These are phyloP conservation scores for Protomyces inundatus DNA, from an alignment of 1,139 yeast genomes.

Conservation along the genomic window DNA sequence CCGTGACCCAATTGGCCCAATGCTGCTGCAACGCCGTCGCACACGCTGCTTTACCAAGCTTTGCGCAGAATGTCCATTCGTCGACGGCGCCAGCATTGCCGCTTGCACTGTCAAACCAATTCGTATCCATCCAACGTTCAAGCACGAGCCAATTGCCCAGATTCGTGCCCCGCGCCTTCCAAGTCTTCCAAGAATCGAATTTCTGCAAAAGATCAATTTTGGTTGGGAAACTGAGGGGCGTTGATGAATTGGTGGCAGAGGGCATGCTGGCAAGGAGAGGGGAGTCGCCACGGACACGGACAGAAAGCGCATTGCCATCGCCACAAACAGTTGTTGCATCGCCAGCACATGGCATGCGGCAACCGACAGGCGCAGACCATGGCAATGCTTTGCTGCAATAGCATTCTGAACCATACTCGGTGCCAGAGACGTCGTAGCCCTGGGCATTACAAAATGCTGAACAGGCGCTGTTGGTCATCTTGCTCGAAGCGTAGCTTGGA, in stretches of 20 bases:
- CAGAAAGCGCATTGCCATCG: conserved; percentile 13
- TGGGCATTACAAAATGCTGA: conserved; percentile 16
- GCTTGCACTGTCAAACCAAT: conserved; percentile 18
- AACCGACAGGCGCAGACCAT: conserved; percentile 9
- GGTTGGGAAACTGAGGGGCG: not conserved
- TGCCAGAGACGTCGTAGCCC: conserved; percentile 14
- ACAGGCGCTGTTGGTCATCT: conserved; percentile 20
- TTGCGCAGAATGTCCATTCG: conserved; percentile 66
- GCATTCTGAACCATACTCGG: conserved; percentile 22
- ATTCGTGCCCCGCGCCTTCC: conserved; percentile 58
- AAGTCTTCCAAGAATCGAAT: conserved; percentile 12
- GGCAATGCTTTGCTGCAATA: conserved; percentile 9
- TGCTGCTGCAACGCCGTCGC: conserved; percentile 52
- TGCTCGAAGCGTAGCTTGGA: conserved; percentile 1
- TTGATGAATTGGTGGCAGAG: not conserved
- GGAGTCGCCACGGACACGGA: not conserved
- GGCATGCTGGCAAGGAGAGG: conserved; percentile 6
- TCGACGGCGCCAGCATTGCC: conserved; percentile 50
- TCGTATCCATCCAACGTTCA: conserved; percentile 23
- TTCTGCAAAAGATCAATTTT: conserved; percentile 6
- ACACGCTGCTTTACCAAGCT: conserved; percentile 61
- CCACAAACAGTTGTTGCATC: conserved; percentile 13
- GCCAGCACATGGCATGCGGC: conserved; percentile 18
- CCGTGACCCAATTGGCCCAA: conserved; percentile 77
- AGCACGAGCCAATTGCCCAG: conserved; percentile 80